Evolutionary conservation across 495 filamentous ascomycete genomes (phyloP).

Genomic region (Glonium stellatum): DNA sequence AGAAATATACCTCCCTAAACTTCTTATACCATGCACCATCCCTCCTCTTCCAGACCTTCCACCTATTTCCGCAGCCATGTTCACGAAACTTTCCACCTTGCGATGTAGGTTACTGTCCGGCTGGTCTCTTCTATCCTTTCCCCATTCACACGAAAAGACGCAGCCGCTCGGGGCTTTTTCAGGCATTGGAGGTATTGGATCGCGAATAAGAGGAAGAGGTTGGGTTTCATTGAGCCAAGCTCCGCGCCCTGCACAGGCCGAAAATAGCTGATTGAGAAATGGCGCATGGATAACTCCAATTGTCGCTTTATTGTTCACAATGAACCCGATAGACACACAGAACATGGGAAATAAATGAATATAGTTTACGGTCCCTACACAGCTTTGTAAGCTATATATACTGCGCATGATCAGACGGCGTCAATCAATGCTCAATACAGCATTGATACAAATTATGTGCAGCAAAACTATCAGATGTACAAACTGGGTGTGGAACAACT

Average conservation of each 20-base stretch:
- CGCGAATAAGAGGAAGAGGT: conserved; percentile 50
- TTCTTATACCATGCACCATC: conserved; percentile 53
- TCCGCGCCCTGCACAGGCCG: conserved; percentile 51
- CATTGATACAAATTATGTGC: background rate
- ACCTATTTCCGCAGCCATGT: conserved; percentile 59
- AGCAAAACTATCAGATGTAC: too few species aligned
- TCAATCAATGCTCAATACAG: too few species aligned
- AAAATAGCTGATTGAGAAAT: conserved; percentile 57
- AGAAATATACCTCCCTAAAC: conserved; percentile 44
- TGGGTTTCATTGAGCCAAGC: conserved; percentile 60
- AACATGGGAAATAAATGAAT: conserved; percentile 69
- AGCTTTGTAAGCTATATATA: background rate
- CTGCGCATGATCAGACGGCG: too few species aligned
- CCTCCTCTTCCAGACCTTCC: conserved; percentile 55
- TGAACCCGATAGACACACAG: conserved; percentile 60
- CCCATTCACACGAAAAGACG: conserved; percentile 65
- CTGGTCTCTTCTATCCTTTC: conserved; percentile 58
- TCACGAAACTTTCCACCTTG: conserved; percentile 63
- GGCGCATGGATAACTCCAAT: conserved; percentile 64
- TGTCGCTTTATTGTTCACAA: conserved; percentile 47
- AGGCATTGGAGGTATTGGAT: conserved; percentile 54
- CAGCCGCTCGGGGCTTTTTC: conserved; percentile 57
- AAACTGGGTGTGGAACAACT: too few species aligned
- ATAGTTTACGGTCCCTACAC: conserved; percentile 58
- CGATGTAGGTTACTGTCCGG: conserved; percentile 56